Evolutionary conservation across 108 stramenopile genomes (phyloP).

Genomic region (Pseudonitzschia multistriata): DNA sequence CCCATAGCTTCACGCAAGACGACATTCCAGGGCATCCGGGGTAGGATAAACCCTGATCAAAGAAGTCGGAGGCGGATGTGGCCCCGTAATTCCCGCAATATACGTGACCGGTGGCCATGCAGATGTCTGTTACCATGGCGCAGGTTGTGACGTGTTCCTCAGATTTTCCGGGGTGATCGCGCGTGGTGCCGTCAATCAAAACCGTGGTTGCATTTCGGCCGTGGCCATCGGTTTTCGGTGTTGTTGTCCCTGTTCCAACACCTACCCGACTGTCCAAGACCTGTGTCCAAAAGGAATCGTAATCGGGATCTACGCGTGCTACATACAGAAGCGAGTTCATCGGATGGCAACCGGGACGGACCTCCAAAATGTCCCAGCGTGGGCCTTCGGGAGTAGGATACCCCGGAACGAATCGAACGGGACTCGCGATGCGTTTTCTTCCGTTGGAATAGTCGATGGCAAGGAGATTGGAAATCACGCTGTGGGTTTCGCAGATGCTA

Average conservation of each 20-base stretch:
- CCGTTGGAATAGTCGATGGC: not conserved
- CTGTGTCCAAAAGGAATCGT: slow-evolving; percentile 24
- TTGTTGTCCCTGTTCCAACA: not conserved
- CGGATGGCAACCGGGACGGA: not conserved
- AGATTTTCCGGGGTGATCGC: not conserved
- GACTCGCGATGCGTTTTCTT: not conserved
- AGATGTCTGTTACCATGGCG: slow-evolving; percentile 5
- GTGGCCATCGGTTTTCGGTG: not conserved
- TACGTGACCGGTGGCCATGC: slow-evolving; percentile 21
- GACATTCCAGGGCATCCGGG: not conserved
- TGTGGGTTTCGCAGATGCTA: not conserved
- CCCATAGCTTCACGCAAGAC: slow-evolving; percentile 33
- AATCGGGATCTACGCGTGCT: slow-evolving; percentile 33
- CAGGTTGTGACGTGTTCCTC: slow-evolving; percentile 23
- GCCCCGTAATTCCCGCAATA: not conserved
- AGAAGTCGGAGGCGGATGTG: not conserved
- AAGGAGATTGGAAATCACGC: not conserved
- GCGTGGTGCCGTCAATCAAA: slow-evolving; percentile 13
- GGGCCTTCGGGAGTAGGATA: not conserved
- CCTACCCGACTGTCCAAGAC: slow-evolving; percentile 5
- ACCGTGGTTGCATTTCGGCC: slow-evolving; percentile 6
- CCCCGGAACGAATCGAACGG: slow-evolving; percentile 1
- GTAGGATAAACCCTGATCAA: slow-evolving; percentile 8
- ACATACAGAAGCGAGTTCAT: slow-evolving; percentile 15
- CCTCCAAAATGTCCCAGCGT: slow-evolving; percentile 20